phyloP scores from a whole-genome alignment of 768 basidiomycete species.

The Gloeostereum incarnatum region DNA sequence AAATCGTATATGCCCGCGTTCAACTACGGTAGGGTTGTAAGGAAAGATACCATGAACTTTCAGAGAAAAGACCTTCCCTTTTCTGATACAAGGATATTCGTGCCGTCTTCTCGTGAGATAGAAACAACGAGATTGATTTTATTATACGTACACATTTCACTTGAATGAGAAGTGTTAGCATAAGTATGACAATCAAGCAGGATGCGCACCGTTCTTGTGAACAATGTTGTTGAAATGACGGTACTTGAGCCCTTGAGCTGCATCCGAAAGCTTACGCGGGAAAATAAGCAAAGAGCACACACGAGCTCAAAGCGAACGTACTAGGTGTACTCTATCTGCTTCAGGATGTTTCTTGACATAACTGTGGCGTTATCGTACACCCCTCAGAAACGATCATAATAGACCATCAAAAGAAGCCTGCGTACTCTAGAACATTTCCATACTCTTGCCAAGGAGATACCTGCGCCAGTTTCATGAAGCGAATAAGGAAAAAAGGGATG shows the following conservation, averaged over 20 bases:
- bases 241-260: slow-evolving; percentile 48
- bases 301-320: slow-evolving; percentile 14
- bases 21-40: slow-evolving; percentile 22
- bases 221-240: slow-evolving; percentile 42
- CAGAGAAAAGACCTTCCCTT: slow-evolving; percentile 23
- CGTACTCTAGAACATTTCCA: slow-evolving; percentile 45
- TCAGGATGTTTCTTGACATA: slow-evolving; percentile 26
- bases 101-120: slow-evolving; percentile 20
- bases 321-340: slow-evolving; percentile 32
- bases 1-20: slow-evolving; percentile 54
- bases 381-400: not conserved
- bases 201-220: slow-evolving; percentile 49
- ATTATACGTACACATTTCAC: slow-evolving; percentile 53
- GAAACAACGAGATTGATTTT: not conserved
- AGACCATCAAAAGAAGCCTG: slow-evolving; percentile 1
- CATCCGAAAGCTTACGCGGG: slow-evolving; percentile 33
- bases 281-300: slow-evolving; percentile 1
- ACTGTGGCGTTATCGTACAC: slow-evolving; percentile 16
- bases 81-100: slow-evolving; percentile 49
- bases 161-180: slow-evolving; percentile 13
- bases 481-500: not conserved
- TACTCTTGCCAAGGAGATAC: slow-evolving; percentile 58
- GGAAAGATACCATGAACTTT: not conserved
- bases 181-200: slow-evolving; percentile 3
- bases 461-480: slow-evolving; percentile 15